These are phyloP conservation scores for Coix lacrymajobi DNA, from an alignment of 176 grass and related monocot genomes.

Conservation along the genomic window DNA sequence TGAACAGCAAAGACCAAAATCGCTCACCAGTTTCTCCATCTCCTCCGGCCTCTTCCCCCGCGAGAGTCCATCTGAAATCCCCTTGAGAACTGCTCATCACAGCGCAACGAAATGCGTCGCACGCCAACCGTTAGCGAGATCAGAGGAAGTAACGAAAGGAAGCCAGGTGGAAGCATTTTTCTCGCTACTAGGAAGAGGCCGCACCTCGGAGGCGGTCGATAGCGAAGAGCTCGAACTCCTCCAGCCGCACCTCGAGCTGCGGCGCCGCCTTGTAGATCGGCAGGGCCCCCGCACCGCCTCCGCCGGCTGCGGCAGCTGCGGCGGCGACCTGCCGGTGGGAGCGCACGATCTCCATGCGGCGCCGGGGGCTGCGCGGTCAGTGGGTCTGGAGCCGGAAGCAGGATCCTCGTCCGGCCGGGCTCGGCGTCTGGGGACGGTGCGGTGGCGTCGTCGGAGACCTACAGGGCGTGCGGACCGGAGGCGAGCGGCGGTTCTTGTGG, in stretches of 20 bases:
- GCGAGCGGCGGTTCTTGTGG: not conserved
- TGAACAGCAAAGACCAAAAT: not conserved
- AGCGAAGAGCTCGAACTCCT: constrained; percentile 92
- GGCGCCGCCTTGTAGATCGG: constrained; percentile 75
- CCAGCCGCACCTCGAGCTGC: constrained; percentile 72
- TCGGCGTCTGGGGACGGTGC: not conserved
- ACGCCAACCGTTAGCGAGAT: not conserved
- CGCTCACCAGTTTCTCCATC: constrained; percentile 84
- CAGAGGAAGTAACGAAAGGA: not conserved
- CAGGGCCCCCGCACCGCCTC: constrained; percentile 16
- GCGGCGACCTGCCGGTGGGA: constrained; percentile 58
- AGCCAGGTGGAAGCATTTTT: not conserved
- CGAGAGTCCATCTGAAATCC: constrained; percentile 81
- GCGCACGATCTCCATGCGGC: constrained; percentile 78
- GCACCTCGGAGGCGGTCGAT: constrained; percentile 91
- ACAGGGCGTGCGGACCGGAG: not conserved
- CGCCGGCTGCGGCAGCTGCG: not conserved
- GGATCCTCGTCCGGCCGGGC: not conserved
- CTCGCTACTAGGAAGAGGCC: not conserved
- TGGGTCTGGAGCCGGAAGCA: not conserved
- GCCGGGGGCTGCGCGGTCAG: not conserved
- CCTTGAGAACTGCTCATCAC: constrained; percentile 67
- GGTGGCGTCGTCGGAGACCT: not conserved
- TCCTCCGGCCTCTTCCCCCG: constrained; percentile 82
- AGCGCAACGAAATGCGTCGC: not conserved